Percentiles rank a stretch among this genome's conserved stretches.
These are phyloP conservation scores for Phragmites australis DNA, from an alignment of 176 grass and related monocot species.

Conservation along the genomic window DNA sequence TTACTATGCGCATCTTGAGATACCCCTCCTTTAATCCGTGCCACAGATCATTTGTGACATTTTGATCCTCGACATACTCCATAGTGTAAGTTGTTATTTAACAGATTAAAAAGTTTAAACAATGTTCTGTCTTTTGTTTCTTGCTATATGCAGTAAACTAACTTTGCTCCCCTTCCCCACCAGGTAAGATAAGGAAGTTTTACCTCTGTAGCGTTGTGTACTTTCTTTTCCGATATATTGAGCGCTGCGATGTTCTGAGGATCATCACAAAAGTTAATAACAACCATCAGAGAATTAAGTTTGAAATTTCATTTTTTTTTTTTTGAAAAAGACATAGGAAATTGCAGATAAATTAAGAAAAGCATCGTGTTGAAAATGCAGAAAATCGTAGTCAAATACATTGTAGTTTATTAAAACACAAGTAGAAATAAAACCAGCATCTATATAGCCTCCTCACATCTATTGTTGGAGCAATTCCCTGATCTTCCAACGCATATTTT, in stretches of 20 bases:
- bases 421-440: neutral
- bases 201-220: constrained; percentile 78
- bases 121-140: no score
- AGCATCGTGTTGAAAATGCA: no score
- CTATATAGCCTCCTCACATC: constrained; percentile 47
- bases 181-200: neutral
- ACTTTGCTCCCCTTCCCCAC: no score
- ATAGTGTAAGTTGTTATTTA: constrained; percentile 21
- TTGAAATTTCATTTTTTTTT: no score
- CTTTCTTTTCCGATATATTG: constrained; percentile 84
- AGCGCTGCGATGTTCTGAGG: constrained; percentile 37
- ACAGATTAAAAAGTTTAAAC: no score
- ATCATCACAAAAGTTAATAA: no score
- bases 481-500: constrained; percentile 67
- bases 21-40: constrained; percentile 76
- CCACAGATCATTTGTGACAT: constrained; percentile 83
- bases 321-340: no score
- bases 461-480: constrained; percentile 74
- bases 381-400: no score
- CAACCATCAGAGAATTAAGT: no score
- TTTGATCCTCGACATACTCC: constrained; percentile 79
- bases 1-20: constrained; percentile 64
- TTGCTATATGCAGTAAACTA: no score
- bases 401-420: no score
- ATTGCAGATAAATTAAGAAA: no score